Evolutionary conservation across 2,329 filamentous ascomycete genomes (phyloP), one percentile per base, ranked within the genome.

Genomic region (Colletotrichum agaves): DNA sequence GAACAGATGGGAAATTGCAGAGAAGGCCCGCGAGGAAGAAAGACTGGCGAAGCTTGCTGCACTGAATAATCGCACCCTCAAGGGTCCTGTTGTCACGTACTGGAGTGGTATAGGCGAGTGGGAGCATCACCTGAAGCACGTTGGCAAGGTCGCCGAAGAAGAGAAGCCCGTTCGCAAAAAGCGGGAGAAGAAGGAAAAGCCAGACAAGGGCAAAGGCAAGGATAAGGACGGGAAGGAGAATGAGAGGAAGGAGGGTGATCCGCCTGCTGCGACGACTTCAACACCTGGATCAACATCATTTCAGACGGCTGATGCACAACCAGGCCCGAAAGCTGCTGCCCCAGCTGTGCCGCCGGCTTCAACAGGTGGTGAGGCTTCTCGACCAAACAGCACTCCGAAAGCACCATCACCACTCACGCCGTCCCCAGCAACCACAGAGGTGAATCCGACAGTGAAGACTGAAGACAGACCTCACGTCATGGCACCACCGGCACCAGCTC

Each of bases 91-190:
- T 11, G 90, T 98, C 46, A 93, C 93, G 2, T 95, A 92, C 78
- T 98, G 94, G 91, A 98, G 94, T 78, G 96, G 95, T n/a, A 87
- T 93, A 70, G 92, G 92, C 37, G 88, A 93, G 73, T 95, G 93
- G 87, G 85, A 91, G 62, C 90, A 93, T 73, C 92, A 90, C 75
- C 82, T 94, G 74, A 90, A 88, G 74, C 86, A 88, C 69, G 86
- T 93, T 43, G 92, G 93, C 44, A 90, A 87, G 72, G 84, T 91
- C 41, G 85, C 84, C 2, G 84, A 90, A 69, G 87, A 90, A 73
- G 87, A 90, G 74, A 88, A 87, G 73, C 82, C 83, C 13, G 75
- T 76, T 15, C 79, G 81, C 70, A 81, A 83, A 71, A 90, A 89
- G 75, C 82, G 83, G 67, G 82, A 85, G 77, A 90, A 88, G 75